phyloP scores from a whole-genome alignment of 768 basidiomycete genomes.

The Rhodosporidiobolus odoratus region DNA sequence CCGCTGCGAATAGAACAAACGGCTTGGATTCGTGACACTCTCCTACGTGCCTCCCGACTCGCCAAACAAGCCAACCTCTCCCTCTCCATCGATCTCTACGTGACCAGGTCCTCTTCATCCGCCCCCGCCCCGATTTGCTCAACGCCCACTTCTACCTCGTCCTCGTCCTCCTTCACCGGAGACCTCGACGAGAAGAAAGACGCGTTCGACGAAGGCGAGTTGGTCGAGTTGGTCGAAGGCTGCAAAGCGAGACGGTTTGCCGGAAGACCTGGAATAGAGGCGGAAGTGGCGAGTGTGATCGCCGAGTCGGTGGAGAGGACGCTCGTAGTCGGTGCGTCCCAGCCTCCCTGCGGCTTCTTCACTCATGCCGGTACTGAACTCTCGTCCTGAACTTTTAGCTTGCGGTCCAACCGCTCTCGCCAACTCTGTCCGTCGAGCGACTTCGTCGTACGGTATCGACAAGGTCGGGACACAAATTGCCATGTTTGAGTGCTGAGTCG shows the following conservation, averaged over 20 bases:
- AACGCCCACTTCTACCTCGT: slow-evolving; percentile 5
- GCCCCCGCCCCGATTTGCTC: not conserved
- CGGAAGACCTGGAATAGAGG: slow-evolving; percentile 11
- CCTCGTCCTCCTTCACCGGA: not conserved
- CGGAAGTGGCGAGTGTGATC: not conserved
- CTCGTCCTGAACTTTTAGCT: not conserved
- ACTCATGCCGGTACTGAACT: not conserved
- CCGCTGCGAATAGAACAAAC: too few species aligned
- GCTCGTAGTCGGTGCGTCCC: slow-evolving; percentile 13
- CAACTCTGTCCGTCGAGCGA: slow-evolving; percentile 1
- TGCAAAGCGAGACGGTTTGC: slow-evolving; percentile 10
- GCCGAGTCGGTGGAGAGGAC: not conserved
- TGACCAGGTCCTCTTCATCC: slow-evolving; percentile 9
- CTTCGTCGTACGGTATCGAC: not conserved
- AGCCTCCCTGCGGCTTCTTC: not conserved
- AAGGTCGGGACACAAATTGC: slow-evolving; percentile 2
- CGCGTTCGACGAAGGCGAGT: not conserved
- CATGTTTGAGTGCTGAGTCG: slow-evolving; percentile 9
- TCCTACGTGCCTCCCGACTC: not conserved
- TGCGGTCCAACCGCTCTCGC: slow-evolving; percentile 19
- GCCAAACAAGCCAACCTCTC: not conserved
- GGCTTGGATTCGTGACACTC: slow-evolving; percentile 18
- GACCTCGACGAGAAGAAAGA: slow-evolving; percentile 6
- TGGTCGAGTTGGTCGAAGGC: not conserved
- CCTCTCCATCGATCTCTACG: slow-evolving; percentile 6